Percentiles rank a stretch among this genome's conserved stretches.
Evolutionary conservation across 2,329 filamentous ascomycete genomes (phyloP).

Genomic region (Fusarium tuaranense): DNA sequence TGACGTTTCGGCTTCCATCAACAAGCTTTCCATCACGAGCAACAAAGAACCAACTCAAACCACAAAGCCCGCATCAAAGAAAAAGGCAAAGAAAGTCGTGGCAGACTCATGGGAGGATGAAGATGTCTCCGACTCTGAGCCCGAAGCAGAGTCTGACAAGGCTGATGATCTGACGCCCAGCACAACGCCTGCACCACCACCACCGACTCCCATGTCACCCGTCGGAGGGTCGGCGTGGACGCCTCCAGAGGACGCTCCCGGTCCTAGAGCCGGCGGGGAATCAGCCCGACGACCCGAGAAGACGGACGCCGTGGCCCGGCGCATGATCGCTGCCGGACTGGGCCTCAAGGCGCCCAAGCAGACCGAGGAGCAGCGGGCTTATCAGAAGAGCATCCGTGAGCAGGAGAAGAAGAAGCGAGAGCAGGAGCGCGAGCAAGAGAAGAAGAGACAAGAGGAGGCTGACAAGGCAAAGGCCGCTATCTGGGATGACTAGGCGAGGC

Average conservation of each 20-base stretch:
- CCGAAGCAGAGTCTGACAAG: conserved; percentile 46
- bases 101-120: conserved; percentile 70
- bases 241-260: conserved; percentile 21
- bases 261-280: conserved; percentile 16
- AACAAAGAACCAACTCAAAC: conserved; percentile 31
- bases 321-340: conserved; percentile 90
- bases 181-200: conserved; percentile 63
- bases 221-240: conserved; percentile 39
- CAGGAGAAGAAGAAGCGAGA: conserved; percentile 85
- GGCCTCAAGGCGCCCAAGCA: conserved; percentile 83
- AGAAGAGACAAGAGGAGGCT: conserved; percentile 69
- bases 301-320: conserved; percentile 88
- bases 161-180: conserved; percentile 57
- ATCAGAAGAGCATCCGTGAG: conserved; percentile 84
- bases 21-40: conserved; percentile 47
- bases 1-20: conserved; percentile 47
- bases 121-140: conserved; percentile 60
- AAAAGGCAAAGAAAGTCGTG: conserved; percentile 47
- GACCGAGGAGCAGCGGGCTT: conserved; percentile 90
- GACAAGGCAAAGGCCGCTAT: conserved; percentile 85
- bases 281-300: conserved; percentile 77
- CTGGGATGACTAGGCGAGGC: conserved; percentile 75
- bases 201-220: conserved; percentile 75
- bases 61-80: conserved; percentile 45
- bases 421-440: conserved; percentile 76